Conservation (phyloP, 768 basidiomycete genomes). For the Leccinum aurantiacum region DNA sequence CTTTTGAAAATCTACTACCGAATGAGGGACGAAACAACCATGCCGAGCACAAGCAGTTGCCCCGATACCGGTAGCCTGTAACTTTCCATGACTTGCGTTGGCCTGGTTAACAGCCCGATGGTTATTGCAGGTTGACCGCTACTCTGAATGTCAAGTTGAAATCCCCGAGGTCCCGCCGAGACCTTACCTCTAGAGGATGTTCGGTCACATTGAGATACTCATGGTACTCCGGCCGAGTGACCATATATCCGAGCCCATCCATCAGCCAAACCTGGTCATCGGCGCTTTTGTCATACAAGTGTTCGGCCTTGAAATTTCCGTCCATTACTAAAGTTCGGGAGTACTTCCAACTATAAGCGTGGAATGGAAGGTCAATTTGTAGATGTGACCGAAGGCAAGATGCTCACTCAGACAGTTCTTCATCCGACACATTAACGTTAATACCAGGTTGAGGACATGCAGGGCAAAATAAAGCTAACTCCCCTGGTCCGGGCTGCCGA, state of each 20-base stretch:
- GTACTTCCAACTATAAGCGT: neutral
- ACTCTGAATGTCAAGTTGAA: neutral
- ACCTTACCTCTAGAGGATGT: neutral
- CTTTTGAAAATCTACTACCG: constrained; percentile 33
- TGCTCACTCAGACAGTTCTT: no score
- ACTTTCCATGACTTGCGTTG: neutral
- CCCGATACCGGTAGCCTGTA: neutral
- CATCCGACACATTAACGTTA: no score
- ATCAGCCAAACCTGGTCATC: neutral
- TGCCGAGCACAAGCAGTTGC: neutral
- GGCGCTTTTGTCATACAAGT: neutral
- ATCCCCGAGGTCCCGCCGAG: neutral
- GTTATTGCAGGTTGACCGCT: neutral
- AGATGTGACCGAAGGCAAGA: no score
- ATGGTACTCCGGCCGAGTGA: neutral
- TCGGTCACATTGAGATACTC: neutral
- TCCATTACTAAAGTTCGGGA: neutral
- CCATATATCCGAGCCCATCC: neutral
- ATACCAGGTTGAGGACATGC: constrained; percentile 27
- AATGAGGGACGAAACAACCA: constrained; percentile 25
- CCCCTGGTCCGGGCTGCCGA: neutral
- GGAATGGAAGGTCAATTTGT: no score
- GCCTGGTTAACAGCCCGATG: constrained; percentile 1
- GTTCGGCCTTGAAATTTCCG: neutral
- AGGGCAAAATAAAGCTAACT: constrained; percentile 18